These are phyloP conservation scores for Suillus ampliporus DNA, from an alignment of 768 basidiomycete species.

Conservation along the genomic window DNA sequence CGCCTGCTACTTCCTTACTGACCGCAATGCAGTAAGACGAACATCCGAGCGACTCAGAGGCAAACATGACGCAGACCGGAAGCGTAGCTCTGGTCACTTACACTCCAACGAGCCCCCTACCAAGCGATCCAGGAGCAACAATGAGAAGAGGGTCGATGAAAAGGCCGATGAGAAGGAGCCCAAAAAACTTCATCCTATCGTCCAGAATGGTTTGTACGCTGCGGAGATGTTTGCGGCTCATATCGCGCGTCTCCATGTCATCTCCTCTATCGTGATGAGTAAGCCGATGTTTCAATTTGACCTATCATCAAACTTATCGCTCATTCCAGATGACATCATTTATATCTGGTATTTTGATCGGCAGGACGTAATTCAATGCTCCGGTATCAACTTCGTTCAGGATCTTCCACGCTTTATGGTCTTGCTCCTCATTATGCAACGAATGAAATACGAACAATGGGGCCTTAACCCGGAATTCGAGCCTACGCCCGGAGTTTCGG, in stretches of 20 bases:
- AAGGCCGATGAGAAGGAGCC: too few species aligned
- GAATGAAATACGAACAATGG: slow-evolving; percentile 16
- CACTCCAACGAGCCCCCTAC: background rate
- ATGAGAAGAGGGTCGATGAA: background rate
- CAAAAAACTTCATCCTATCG: background rate
- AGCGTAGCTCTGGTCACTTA: background rate
- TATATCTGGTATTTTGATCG: slow-evolving; percentile 11
- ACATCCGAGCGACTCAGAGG: background rate
- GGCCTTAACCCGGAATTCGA: slow-evolving; percentile 11
- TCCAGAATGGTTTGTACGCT: slow-evolving; percentile 9
- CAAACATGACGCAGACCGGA: too few species aligned
- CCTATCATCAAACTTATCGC: background rate
- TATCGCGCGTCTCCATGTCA: slow-evolving; percentile 1
- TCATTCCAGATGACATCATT: slow-evolving; percentile 2
- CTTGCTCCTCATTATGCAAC: slow-evolving; percentile 17
- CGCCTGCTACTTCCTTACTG: background rate
- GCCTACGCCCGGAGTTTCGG: background rate
- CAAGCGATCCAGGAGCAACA: background rate
- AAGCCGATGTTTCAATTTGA: background rate
- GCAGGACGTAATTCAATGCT: slow-evolving; percentile 9
- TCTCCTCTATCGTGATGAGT: background rate
- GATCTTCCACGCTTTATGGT: slow-evolving; percentile 19
- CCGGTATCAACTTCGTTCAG: slow-evolving; percentile 17
- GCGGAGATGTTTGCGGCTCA: slow-evolving; percentile 11
- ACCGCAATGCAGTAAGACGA: background rate